phyloP scores from a whole-genome alignment of 1,284 basidiomycete species.

The Moesziomyces globuligerus region DNA sequence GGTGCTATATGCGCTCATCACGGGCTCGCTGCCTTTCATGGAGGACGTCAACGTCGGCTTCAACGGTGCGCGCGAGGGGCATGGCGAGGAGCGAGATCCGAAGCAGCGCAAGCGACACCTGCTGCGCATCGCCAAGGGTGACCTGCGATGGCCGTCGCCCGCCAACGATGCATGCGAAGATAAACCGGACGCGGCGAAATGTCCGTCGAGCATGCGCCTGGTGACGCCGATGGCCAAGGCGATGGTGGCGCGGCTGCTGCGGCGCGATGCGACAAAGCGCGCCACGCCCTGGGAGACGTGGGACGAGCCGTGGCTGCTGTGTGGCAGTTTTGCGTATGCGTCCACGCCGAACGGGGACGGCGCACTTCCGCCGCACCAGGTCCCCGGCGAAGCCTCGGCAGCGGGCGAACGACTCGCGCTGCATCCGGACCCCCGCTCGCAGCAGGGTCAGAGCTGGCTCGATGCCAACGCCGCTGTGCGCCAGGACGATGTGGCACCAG shows the following conservation, averaged over 20 bases:
- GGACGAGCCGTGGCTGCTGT: slow-evolving; percentile 62
- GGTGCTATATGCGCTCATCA: slow-evolving; percentile 80
- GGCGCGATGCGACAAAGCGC: slow-evolving; percentile 59
- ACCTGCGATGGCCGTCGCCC: slow-evolving; percentile 67
- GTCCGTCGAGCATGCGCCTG: slow-evolving; percentile 45
- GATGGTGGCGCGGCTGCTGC: slow-evolving; percentile 58
- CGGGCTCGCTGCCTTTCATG: slow-evolving; percentile 72
- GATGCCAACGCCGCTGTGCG: slow-evolving; percentile 40
- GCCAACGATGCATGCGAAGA: slow-evolving; percentile 60
- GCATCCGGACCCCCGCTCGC: slow-evolving; percentile 53
- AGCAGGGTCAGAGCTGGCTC: slow-evolving; percentile 54
- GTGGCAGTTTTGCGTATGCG: slow-evolving; percentile 54
- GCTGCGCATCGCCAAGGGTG: slow-evolving; percentile 65
- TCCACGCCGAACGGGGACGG: slow-evolving; percentile 1
- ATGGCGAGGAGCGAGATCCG: slow-evolving; percentile 47
- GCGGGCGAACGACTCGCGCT: slow-evolving; percentile 37
- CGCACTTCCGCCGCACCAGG: slow-evolving; percentile 14
- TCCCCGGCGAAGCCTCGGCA: slow-evolving; percentile 48
- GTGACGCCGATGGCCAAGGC: slow-evolving; percentile 59
- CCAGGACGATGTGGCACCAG: slow-evolving; percentile 28
- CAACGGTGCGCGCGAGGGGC: slow-evolving; percentile 39
- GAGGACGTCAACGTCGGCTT: slow-evolving; percentile 43
- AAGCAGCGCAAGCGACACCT: slow-evolving; percentile 60
- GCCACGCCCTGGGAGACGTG: slow-evolving; percentile 59
- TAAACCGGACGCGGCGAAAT: slow-evolving; percentile 18